Base-by-base conservation (phyloP, 2,329 filamentous ascomycete species). In the Trichophaea hybrida region DNA sequence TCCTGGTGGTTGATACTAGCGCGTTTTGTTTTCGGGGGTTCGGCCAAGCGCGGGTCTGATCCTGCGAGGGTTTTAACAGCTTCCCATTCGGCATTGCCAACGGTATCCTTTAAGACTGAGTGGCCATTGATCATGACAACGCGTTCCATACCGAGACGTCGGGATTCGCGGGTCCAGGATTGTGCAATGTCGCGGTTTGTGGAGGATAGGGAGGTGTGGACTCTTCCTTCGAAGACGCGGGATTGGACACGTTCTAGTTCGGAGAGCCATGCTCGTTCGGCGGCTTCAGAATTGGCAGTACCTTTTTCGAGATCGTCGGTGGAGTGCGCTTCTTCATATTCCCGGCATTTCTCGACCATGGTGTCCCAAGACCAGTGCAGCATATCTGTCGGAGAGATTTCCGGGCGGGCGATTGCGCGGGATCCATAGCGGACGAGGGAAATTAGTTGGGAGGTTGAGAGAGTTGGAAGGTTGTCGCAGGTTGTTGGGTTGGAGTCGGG, bases 91-190 rank as follows among this genome's bases (percentile, higher is more conserved):
- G 69, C 73, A 60, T 78, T 80, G 7, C 71, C 70, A 64, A 81
- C 71, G 0, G 75, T 78, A 34, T 80, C 77, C 64, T 82, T 83
- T 58, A 71, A 76, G 55, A 83, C 75, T 1, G 75, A 75, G 65
- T 74, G 81, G 0, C 79, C 79, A 61, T 78, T 73, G 0, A 81
- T 70, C 72, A 78, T 76, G 40, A 82, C 76, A 0, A 77, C 80
- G 0, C 76, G 78, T 59, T 81, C 78, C 68, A 82, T 82, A 52
- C 76, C 77, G 5, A 74, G 70, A 6, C 79, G 74, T 1, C 80
- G 74, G 49, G 79, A 75, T 7, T 73, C 73, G 24, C 75, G 63
- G n/a, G 61, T 74, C 52, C 75, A 72, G 32, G 72, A 71, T 24
- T 67, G 60, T 0, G 71, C 69, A 34, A 76, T 70, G 34, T 74